Conservation (phyloP, 2,329 filamentous ascomycete genomes). For the Xylaria sp. region DNA sequence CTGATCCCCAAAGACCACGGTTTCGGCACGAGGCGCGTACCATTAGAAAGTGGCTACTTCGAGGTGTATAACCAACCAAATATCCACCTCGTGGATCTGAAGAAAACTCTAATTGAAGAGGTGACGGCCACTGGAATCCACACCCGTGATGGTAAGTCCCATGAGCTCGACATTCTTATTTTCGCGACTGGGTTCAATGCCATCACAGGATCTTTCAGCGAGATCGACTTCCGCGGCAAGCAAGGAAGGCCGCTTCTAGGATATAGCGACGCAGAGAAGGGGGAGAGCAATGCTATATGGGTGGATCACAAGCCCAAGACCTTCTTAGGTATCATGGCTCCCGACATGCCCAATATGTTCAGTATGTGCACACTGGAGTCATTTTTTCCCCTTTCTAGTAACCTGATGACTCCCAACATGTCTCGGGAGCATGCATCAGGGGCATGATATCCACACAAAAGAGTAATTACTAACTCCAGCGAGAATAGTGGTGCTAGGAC, state of each 20-base stretch:
- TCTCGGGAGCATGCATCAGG: no score
- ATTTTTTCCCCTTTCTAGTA: no score
- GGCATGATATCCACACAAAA: no score
- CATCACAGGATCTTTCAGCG: slow-evolving; percentile 54
- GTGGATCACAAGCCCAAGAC: slow-evolving; percentile 21
- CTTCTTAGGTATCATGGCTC: slow-evolving; percentile 34
- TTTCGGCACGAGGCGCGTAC: slow-evolving; percentile 53
- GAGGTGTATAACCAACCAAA: slow-evolving; percentile 50
- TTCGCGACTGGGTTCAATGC: slow-evolving; percentile 58
- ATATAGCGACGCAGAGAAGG: slow-evolving; percentile 19
- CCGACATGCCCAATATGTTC: slow-evolving; percentile 37
- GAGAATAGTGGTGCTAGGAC: slow-evolving; percentile 36
- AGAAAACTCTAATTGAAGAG: slow-evolving; percentile 39
- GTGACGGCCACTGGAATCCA: slow-evolving; percentile 43
- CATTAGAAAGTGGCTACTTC: slow-evolving; percentile 47
- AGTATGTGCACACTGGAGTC: no score
- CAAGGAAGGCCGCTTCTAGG: not conserved
- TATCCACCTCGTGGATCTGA: slow-evolving; percentile 49
- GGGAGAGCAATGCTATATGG: slow-evolving; percentile 1
- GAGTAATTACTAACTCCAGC: no score
- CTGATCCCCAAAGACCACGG: slow-evolving; percentile 30
- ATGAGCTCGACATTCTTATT: slow-evolving; percentile 49
- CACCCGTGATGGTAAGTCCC: slow-evolving; percentile 40
- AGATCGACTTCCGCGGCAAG: slow-evolving; percentile 49
- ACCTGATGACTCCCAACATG: no score